A percentile compares a stretch with the other conserved stretches of the same genome.
Evolutionary conservation across 345 rosid genomes (phyloP).

Genomic region (Sonneratia alba): DNA sequence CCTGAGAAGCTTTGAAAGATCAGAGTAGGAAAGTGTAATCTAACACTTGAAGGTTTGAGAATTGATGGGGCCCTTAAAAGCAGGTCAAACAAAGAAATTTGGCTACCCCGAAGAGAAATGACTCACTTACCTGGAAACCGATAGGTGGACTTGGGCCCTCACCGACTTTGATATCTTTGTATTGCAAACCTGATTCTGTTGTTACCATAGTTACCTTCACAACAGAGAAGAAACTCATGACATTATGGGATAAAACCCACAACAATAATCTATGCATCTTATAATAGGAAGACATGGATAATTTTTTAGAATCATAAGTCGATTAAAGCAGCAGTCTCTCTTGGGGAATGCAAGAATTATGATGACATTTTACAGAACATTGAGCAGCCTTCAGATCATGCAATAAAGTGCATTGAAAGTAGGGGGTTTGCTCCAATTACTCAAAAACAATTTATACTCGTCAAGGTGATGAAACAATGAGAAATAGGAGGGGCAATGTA

Average conservation of each 20-base stretch:
- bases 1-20: constrained; percentile 29
- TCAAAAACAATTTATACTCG: neutral
- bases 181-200: constrained; percentile 82
- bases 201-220: constrained; percentile 76
- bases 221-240: constrained; percentile 1
- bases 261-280: no score
- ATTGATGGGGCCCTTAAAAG: neutral
- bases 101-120: neutral
- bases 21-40: neutral
- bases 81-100: neutral
- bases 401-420: neutral
- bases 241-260: no score
- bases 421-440: neutral
- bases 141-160: constrained; percentile 74
- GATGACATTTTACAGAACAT: neutral
- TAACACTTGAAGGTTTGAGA: neutral
- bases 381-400: neutral
- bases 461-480: neutral
- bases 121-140: constrained; percentile 66
- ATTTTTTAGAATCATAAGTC: neutral
- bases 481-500: constrained; percentile 22
- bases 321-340: neutral
- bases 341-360: neutral
- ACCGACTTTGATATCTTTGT: constrained; percentile 87
- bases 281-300: neutral